Base-by-base conservation (phyloP, 352 stramenopile genomes). In the Phytophthora pini region DNA sequence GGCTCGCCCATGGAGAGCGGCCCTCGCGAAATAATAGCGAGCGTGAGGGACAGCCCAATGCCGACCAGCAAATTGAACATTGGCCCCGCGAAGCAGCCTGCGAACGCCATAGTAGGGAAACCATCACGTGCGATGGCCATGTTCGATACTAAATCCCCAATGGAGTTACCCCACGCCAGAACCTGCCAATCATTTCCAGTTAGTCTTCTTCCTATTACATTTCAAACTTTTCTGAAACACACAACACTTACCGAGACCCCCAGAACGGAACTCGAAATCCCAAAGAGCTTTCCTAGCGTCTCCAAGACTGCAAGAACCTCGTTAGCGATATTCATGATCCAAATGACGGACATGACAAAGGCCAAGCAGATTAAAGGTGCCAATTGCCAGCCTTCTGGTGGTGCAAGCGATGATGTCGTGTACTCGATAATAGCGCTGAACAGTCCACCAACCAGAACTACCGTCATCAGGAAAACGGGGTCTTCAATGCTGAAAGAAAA, bases 281-380 rank as follows among this genome's bases (percentile, higher is more conserved):
- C 84, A 54, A 92, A 90, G 3, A 94, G 69, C 3, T 76, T 67
- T 10, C 88, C 86, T 10, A 96, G 71, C 5, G 87, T 84, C 68
- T 94, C 78, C 36, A 94, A 68, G 3, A 94, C 74, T 12, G 74
- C 77, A 11, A 94, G 78, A 2, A 92, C 83, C 64, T 94, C 86
- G 32, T 90, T 84, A 6, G 86, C 86, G 47, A 94, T 92, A 20
- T 89, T 92, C 84, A 92, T 92, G 65, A 94, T 94, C 86, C 86
- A 94, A 55, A 93, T 79, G 39, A 94, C 81, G 3, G 86, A 94
- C 84, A 94, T 94, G 22, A 87, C 74, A 48, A 94, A 94, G 13
- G 79, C 86, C n/a, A 92, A 60, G 27, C 65, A 82, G 34, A 94
- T 76, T 24, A 88, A 92, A 36, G 84, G 82, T 4, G 75, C 72